phyloP scores from a whole-genome alignment of 2,329 filamentous ascomycete genomes.

The Erysiphe neolycopersici region DNA sequence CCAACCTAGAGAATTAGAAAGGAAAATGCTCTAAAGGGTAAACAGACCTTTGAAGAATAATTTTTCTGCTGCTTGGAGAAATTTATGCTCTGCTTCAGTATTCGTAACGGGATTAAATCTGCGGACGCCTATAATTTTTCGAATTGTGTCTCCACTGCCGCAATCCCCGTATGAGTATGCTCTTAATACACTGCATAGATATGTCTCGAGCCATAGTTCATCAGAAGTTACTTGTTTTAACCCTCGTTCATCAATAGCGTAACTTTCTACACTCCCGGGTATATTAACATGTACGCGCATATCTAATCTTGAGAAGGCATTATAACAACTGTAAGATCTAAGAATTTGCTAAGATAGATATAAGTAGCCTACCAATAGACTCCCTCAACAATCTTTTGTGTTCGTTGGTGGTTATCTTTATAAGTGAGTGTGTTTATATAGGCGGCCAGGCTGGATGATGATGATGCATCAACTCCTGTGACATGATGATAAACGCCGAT shows the following conservation, averaged over 20 bases:
- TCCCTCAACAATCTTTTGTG: conserved; percentile 68
- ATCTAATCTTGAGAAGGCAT: conserved; percentile 91
- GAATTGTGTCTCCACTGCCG: conserved; percentile 77
- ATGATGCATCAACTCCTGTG: conserved; percentile 87
- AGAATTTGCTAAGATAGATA: conserved; percentile 9
- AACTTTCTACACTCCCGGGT: conserved; percentile 85
- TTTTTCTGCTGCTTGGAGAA: conserved; percentile 77
- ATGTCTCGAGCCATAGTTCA: conserved; percentile 89
- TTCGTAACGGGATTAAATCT: conserved; percentile 94
- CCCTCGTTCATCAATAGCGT: conserved; percentile 88
- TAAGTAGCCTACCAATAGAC: conserved; percentile 50
- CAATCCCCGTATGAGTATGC: conserved; percentile 95
- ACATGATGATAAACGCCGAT: conserved; percentile 94
- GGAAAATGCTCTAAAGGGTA: not conserved
- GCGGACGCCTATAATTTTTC: conserved; percentile 90
- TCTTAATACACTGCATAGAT: conserved; percentile 77
- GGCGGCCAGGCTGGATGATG: conserved; percentile 82
- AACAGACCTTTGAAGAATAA: conserved; percentile 68
- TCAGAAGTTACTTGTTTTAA: conserved; percentile 86
- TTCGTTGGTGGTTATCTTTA: conserved; percentile 52
- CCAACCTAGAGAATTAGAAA: conserved; percentile 33
- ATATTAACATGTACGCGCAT: conserved; percentile 98
- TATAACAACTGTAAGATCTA: conserved; percentile 45
- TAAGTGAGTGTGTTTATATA: conserved; percentile 98
- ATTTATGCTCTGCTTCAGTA: conserved; percentile 94